Percentiles rank a stretch among this genome's conserved stretches.
Conservation (phyloP, 208 protist species). For the Leishmania gerbilli region DNA sequence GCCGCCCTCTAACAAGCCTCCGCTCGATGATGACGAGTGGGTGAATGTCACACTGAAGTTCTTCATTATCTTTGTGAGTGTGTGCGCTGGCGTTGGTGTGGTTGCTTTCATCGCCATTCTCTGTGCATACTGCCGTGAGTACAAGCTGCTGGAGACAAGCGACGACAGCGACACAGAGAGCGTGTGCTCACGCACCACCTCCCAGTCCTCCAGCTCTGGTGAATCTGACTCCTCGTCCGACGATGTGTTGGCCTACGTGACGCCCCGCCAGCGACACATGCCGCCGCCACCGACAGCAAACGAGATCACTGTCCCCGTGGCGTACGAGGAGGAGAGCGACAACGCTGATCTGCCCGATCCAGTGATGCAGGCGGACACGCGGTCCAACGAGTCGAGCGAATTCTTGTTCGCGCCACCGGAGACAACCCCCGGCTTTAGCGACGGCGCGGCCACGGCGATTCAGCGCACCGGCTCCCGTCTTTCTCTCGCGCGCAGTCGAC, state of each 20-base stretch:
- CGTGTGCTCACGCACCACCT: conserved; percentile 9
- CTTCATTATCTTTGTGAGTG: conserved; percentile 25
- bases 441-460: not conserved
- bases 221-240: not conserved
- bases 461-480: not conserved
- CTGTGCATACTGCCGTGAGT: conserved; percentile 18
- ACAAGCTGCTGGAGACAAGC: conserved; percentile 28
- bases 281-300: not conserved
- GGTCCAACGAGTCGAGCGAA: not conserved
- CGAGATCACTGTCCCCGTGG: not conserved
- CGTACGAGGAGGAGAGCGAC: not conserved
- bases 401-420: not conserved
- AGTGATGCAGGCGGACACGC: not conserved
- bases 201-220: not conserved
- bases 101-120: conserved; percentile 14
- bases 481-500: not conserved
- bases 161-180: conserved; percentile 20
- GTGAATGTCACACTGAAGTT: conserved; percentile 19
- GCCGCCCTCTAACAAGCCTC: not conserved
- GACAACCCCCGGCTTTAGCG: not conserved
- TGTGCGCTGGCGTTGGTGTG: conserved; percentile 9
- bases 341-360: not conserved
- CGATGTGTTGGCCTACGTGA: not conserved
- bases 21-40: conserved; percentile 6
- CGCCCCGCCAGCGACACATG: not conserved